Evolutionary conservation across 2,329 filamentous ascomycete species (phyloP).

Genomic region (Aspergillus calidoustus): DNA sequence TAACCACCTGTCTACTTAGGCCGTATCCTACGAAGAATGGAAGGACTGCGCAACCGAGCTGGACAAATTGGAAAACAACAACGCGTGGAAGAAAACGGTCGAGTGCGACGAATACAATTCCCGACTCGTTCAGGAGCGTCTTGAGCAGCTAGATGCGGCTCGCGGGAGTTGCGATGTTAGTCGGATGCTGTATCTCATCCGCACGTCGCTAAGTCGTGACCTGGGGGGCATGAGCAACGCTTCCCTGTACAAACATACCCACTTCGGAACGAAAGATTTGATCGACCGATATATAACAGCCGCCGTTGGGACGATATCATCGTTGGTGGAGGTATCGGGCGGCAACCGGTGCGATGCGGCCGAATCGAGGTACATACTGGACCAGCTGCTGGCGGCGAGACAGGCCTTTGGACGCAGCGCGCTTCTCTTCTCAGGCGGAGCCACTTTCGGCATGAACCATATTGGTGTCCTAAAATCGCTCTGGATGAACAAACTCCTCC

Average conservation of each 20-base stretch:
- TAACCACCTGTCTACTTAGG: slow-evolving; percentile 50
- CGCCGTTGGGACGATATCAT: slow-evolving; percentile 72
- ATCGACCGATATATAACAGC: slow-evolving; percentile 88
- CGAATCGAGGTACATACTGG: slow-evolving; percentile 65
- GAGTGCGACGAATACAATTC: slow-evolving; percentile 74
- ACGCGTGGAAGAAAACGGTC: slow-evolving; percentile 75
- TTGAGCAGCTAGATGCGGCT: slow-evolving; percentile 75
- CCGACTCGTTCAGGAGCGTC: slow-evolving; percentile 68
- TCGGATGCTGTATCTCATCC: slow-evolving; percentile 78
- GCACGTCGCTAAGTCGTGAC: slow-evolving; percentile 78
- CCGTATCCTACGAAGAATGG: slow-evolving; percentile 74
- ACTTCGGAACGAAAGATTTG: slow-evolving; percentile 82
- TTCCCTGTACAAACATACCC: slow-evolving; percentile 79
- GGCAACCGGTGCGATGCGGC: slow-evolving; percentile 57
- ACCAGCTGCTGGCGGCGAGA: slow-evolving; percentile 71
- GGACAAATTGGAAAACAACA: slow-evolving; percentile 78
- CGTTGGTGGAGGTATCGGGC: slow-evolving; percentile 67
- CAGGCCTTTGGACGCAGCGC: slow-evolving; percentile 87
- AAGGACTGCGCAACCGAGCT: slow-evolving; percentile 74
- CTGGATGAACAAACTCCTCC: slow-evolving; percentile 74
- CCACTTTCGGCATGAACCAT: slow-evolving; percentile 90
- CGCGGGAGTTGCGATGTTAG: slow-evolving; percentile 72
- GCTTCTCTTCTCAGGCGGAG: slow-evolving; percentile 80
- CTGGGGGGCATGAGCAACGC: slow-evolving; percentile 85
- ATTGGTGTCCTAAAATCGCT: slow-evolving; percentile 84